Base-by-base conservation (phyloP, 306 rosid genomes). In the Glycine tomentella region DNA sequence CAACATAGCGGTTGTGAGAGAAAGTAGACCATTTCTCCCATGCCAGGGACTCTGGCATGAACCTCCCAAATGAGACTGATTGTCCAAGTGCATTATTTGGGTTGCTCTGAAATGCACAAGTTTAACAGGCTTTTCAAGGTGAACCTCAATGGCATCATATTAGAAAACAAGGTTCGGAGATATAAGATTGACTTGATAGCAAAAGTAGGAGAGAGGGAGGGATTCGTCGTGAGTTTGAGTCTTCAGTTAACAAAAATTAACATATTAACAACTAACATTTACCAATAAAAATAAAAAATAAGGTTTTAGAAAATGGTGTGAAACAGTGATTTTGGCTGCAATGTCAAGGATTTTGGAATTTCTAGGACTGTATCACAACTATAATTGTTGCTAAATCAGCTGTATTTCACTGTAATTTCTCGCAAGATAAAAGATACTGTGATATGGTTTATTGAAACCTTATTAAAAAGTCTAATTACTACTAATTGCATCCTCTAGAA, bases 21-120 rank as follows among this genome's bases (percentile, higher is more conserved):
- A 95, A 89, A 20, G 86, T 70, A 0, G 99, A 90, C 97, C 97
- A 95, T 75, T 88, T 95, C 51, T 95, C 99, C 97, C 99, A 95
- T 46, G 88, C 94, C 58, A 91, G 40, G 3, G 95, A 89, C 74
- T 95, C 99, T 7, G 94, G 56, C 92, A 76, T 80, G 81, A 90
- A 95, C 89, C 95, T 93, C 75, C 99, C 97, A 75, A 95, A 93
- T 7, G 99, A 93, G 36, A 95, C 59, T 20, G 99, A 95, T 31
- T 95, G 94, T 82, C 93, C 97, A 14, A 93, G 90, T 65, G 90
- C 89, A 75, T 89, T 94, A 76, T 86, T 74, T 36, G 90, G 87
- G 77, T 81, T 90, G 36, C 85, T 94, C 99, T 95, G 88, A 50
- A 81, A 87, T 61, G 8, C 80, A 86, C 76, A 86, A 75, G 79